Evolutionary conservation across 2,329 filamentous ascomycete genomes (phyloP), one percentile per base, ranked within the genome.

Genomic region (Fusarium keratoplasticum): DNA sequence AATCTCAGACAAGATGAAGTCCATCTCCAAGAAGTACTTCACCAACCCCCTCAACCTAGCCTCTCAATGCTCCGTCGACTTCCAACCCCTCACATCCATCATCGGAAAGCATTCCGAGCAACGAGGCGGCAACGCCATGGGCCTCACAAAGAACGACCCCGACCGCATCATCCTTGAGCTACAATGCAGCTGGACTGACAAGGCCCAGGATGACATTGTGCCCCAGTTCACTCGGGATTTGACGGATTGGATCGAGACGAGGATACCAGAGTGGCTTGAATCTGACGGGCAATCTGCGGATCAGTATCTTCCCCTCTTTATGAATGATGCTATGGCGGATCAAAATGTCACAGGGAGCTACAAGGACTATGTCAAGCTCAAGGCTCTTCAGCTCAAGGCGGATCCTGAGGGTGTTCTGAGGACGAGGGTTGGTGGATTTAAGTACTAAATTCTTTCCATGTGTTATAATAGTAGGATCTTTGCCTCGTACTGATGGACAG

Each of bases 1-100:
- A 16, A 72, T 72, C 14, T 42, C 70, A 0, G 7, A 25, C 6
- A 70, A 73, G 3, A 38, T 66, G 44, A 16, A 22, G 5, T 16
- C n/a, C 0, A 73, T 72, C 10, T 61, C 70, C 3, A 18, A 5
- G 2, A 25, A 9, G 4, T 72, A 72, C 42, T 70, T 72, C 18
- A 54, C 57, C 3, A 61, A 66, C 6, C 61, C 58, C 0, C 47
- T 18, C 2, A 63, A 71, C 1, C 50, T 72, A 0, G 70, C 47
- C 5, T 72, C 70, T 0, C 70, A 72, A 18, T 72, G 70, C 9
- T 72, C 70, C 5, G 70, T 72, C 2, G 70, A 72, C 20, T 72
- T 62, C 33, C 70, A 72, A 5, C 70, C 70, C 1, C 20, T 72
- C 3, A 36, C 70, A 6, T 36, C 50, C 0, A 25, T 52, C 1